These are phyloP conservation scores for Geranomyces michiganensis DNA, from an alignment of 192 early-diverging fungal species.

Conservation along the genomic window DNA sequence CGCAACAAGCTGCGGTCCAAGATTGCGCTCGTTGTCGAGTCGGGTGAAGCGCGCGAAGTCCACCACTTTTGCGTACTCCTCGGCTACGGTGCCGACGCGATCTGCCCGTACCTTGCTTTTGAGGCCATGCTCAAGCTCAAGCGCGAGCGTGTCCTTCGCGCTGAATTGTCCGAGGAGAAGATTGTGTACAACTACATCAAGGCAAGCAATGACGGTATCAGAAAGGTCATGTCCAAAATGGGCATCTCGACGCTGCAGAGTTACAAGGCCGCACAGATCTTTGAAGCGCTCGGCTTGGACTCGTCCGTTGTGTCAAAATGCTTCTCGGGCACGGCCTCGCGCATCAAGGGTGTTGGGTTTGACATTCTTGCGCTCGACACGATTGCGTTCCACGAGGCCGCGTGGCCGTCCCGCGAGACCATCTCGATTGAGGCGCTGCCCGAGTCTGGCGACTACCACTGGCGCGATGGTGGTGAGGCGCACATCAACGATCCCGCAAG, in stretches of 20 bases:
- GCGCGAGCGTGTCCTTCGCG: conserved; percentile 73
- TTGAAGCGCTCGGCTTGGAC: conserved; percentile 94
- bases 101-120: conserved; percentile 90
- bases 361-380: conserved; percentile 85
- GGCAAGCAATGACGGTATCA: conserved; percentile 90
- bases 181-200: conserved; percentile 83
- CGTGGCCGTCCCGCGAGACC: conserved; percentile 75
- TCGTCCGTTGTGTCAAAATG: conserved; percentile 83
- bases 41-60: conserved; percentile 92
- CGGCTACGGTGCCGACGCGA: conserved; percentile 93
- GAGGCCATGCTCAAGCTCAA: conserved; percentile 89
- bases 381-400: conserved; percentile 79
- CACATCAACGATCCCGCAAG: conserved; percentile 91
- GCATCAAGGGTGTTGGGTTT: conserved; percentile 86
- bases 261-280: conserved; percentile 99
- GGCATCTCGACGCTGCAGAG: conserved; percentile 96
- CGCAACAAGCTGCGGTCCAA: conserved; percentile 83
- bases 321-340: conserved; percentile 93
- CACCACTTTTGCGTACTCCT: conserved; percentile 95
- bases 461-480: conserved; percentile 88
- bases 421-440: conserved; percentile 70
- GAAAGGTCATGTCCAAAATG: conserved; percentile 99
- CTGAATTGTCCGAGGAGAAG: conserved; percentile 65
- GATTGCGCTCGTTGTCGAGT: conserved; percentile 87
- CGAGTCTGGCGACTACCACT: conserved; percentile 96